These are phyloP conservation scores for Heracleum sosnowskyi DNA, from an alignment of 129 eudicot species.

Conservation along the genomic window DNA sequence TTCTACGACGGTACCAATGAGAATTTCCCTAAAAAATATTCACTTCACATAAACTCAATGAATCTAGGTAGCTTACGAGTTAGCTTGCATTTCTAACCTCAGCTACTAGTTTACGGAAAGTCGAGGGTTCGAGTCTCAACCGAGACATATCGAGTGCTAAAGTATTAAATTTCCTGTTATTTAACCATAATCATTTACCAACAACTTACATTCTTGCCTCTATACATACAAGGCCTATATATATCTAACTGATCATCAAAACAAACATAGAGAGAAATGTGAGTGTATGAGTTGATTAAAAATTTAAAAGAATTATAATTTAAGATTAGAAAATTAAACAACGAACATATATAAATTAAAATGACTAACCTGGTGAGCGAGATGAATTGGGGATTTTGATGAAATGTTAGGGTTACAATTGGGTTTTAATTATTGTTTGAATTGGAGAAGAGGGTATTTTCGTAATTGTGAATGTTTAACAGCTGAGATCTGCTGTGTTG, in stretches of 20 bases:
- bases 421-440: neutral
- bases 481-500: neutral
- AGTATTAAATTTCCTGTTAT: neutral
- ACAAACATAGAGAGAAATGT: neutral
- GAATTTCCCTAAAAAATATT: no score
- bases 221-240: neutral
- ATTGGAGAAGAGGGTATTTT: neutral
- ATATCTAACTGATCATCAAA: neutral
- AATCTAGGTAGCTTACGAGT: neutral
- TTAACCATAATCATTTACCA: neutral
- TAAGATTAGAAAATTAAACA: neutral
- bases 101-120: neutral
- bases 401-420: slow-evolving; percentile 5
- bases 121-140: neutral
- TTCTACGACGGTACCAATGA: no score
- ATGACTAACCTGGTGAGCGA: neutral
- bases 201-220: neutral
- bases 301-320: neutral
- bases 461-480: neutral
- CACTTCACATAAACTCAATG: neutral
- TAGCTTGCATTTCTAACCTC: neutral
- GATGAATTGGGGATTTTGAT: neutral
- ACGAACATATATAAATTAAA: neutral
- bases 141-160: neutral
- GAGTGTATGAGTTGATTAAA: neutral